A percentile compares a stretch with the other conserved stretches of the same genome.
phyloP scores from a whole-genome alignment of 495 filamentous ascomycete species.

The Neurospora sp. region DNA sequence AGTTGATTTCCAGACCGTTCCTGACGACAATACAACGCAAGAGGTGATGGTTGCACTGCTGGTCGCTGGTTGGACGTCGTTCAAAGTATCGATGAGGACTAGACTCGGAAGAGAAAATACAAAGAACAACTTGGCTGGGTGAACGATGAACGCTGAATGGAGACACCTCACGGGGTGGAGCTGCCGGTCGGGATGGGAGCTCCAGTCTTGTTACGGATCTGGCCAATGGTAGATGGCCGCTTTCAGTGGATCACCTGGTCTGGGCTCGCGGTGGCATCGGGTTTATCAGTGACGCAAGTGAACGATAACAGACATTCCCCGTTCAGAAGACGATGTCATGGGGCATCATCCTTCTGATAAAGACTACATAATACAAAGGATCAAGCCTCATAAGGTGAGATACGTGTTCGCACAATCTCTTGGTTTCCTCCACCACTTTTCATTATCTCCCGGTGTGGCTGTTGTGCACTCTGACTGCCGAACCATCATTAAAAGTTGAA shows the following conservation, averaged over 20 bases:
- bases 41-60: neutral
- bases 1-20: neutral
- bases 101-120: neutral
- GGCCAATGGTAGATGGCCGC: neutral
- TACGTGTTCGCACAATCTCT: neutral
- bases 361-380: neutral
- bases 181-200: neutral
- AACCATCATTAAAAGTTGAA: neutral
- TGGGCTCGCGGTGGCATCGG: constrained; percentile 6
- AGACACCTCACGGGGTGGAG: neutral
- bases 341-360: neutral
- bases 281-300: constrained; percentile 29
- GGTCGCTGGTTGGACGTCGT: neutral
- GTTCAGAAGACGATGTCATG: neutral
- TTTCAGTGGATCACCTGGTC: neutral
- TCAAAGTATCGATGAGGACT: neutral
- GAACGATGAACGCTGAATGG: neutral
- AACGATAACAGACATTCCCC: constrained; percentile 12
- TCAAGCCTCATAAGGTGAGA: neutral
- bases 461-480: neutral
- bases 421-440: neutral
- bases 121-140: neutral
- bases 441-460: neutral
- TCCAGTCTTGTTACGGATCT: neutral
- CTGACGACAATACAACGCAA: neutral